A percentile compares a stretch with the other conserved stretches of the same genome.
Evolutionary conservation across 163 green algal species (phyloP).

Genomic region (Prototheca wickerhamii): DNA sequence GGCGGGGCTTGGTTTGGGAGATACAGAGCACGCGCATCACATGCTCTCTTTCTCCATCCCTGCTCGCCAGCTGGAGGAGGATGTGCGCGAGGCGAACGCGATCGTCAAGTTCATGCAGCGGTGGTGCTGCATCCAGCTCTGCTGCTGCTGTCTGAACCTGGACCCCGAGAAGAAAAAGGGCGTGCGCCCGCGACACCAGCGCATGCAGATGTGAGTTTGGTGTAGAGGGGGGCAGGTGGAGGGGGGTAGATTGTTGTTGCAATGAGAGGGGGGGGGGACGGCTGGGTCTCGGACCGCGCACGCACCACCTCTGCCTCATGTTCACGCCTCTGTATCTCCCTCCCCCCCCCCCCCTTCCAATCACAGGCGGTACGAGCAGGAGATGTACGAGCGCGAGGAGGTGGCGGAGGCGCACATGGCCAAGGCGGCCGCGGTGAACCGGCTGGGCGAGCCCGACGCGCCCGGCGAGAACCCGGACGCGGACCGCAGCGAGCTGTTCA

Average conservation of each 20-base stretch:
- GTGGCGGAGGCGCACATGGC: not conserved
- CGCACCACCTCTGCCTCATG: not conserved
- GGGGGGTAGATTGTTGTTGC: not conserved
- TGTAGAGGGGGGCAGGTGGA: not conserved
- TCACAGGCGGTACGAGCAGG: not conserved
- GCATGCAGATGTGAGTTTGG: slow-evolving; percentile 12
- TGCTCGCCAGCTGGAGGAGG: slow-evolving; percentile 13
- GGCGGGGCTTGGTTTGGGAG: not conserved
- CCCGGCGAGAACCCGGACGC: not conserved
- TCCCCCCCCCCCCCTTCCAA: not conserved
- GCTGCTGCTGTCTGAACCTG: slow-evolving; percentile 16
- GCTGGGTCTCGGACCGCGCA: not conserved
- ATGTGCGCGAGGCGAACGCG: slow-evolving; percentile 17
- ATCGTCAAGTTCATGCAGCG: slow-evolving; percentile 27
- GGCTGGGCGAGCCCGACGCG: not conserved
- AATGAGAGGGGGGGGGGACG: not conserved
- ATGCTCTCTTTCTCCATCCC: not conserved
- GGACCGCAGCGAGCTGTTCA: slow-evolving; percentile 10
- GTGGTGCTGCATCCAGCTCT: slow-evolving; percentile 26
- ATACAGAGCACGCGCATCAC: not conserved
- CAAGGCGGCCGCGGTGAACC: slow-evolving; percentile 5
- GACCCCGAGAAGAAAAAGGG: slow-evolving; percentile 7
- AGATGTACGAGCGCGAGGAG: not conserved
- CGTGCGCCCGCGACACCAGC: not conserved
- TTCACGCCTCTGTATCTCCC: too few species aligned